phyloP scores from a whole-genome alignment of 805 yeast species.

The Cyberlindnera bimundalis region DNA sequence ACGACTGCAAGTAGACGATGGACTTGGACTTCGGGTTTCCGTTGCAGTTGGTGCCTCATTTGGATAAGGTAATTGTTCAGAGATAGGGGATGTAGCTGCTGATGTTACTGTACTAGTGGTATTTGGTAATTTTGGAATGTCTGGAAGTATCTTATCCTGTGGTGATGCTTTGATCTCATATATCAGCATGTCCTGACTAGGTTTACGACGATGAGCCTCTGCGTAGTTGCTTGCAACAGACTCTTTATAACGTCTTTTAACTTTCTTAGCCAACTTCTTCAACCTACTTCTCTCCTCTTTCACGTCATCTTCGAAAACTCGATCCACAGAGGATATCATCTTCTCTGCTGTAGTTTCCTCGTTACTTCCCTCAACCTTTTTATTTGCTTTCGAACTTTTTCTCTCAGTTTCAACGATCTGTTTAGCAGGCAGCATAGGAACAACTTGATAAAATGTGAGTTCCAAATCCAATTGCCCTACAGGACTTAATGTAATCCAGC shows the following conservation, averaged over 20 bases:
- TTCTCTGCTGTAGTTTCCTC: slow-evolving; percentile 6
- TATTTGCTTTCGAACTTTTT: not conserved
- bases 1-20: not conserved
- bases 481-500: slow-evolving; percentile 16
- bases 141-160: slow-evolving; percentile 5
- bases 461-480: slow-evolving; percentile 22
- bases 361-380: too few species aligned
- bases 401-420: not conserved
- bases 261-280: slow-evolving; percentile 19
- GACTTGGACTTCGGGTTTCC: not conserved
- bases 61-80: not conserved
- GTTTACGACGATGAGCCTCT: slow-evolving; percentile 6
- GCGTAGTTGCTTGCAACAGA: slow-evolving; percentile 10
- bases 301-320: slow-evolving; percentile 23
- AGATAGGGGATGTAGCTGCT: not conserved
- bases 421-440: slow-evolving; percentile 24
- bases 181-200: slow-evolving; percentile 8
- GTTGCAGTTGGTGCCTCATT: not conserved
- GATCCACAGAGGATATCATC: slow-evolving; percentile 22
- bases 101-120: too few species aligned
- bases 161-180: slow-evolving; percentile 5
- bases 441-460: slow-evolving; percentile 24
- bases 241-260: slow-evolving; percentile 22
- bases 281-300: slow-evolving; percentile 21
- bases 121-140: not conserved